A percentile compares a stretch with the other conserved stretches of the same genome.
Evolutionary conservation across 805 yeast species (phyloP).

Genomic region (Candida easanensis): DNA sequence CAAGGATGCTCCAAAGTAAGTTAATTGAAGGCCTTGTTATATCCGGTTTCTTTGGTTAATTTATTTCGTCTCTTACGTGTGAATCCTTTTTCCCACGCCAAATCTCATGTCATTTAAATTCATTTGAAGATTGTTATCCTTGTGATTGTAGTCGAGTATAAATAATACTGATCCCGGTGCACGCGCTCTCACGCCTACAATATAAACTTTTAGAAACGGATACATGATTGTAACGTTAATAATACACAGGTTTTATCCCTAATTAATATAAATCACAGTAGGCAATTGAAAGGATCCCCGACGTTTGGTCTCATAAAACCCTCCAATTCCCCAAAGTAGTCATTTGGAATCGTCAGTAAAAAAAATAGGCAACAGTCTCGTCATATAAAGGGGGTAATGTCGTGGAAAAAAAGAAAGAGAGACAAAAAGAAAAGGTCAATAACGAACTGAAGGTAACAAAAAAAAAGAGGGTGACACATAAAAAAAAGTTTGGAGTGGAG

Average conservation of each 20-base stretch:
- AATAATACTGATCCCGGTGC: no score
- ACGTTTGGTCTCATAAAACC: no score
- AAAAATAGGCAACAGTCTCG: background rate
- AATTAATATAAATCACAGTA: background rate
- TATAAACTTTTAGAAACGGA: background rate
- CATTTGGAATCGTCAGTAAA: background rate
- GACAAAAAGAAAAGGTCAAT: background rate
- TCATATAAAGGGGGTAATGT: no score
- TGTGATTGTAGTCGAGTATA: no score
- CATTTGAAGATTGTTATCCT: background rate
- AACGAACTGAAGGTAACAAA: background rate
- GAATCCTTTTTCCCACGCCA: background rate
- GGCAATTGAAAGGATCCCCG: no score
- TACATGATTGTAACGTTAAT: background rate
- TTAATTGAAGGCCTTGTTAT: background rate
- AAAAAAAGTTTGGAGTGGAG: background rate
- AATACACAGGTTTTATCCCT: background rate
- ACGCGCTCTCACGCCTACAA: background rate
- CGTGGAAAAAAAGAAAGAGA: background rate
- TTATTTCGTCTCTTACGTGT: conserved; percentile 1
- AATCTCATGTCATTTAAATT: conserved; percentile 7
- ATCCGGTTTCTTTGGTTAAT: conserved; percentile 1
- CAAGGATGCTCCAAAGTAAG: conserved; percentile 93
- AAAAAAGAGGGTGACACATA: background rate
- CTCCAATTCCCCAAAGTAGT: no score